A percentile compares a stretch with the other conserved stretches of the same genome.
These are phyloP conservation scores for Aspergillus unguis DNA, from an alignment of 2,329 filamentous ascomycete genomes.

Conservation along the genomic window DNA sequence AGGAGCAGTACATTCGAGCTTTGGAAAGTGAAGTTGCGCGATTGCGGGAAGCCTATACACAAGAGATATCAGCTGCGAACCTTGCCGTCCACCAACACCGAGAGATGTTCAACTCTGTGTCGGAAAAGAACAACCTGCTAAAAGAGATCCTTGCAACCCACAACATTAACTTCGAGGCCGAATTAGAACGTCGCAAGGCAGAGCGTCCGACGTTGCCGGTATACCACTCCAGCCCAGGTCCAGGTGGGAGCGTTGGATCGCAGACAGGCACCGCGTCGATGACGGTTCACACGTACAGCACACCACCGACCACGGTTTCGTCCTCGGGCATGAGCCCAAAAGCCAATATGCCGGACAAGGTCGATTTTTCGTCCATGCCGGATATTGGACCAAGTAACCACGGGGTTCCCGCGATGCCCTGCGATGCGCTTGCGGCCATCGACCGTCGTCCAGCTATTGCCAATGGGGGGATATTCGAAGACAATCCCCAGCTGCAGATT, in stretches of 20 bases:
- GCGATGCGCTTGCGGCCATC: constrained; percentile 25
- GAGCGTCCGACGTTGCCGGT: constrained; percentile 24
- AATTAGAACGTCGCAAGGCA: constrained; percentile 39
- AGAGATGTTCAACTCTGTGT: constrained; percentile 67
- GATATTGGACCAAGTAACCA: constrained; percentile 25
- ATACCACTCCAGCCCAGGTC: constrained; percentile 41
- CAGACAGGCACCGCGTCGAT: constrained; percentile 27
- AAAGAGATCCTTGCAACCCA: constrained; percentile 59
- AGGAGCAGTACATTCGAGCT: constrained; percentile 92
- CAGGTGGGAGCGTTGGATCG: constrained; percentile 37
- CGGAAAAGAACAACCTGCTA: constrained; percentile 76
- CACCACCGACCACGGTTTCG: constrained; percentile 31
- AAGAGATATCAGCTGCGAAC: constrained; percentile 59
- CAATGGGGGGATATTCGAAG: constrained; percentile 41
- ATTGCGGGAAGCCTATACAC: constrained; percentile 72
- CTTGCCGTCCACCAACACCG: constrained; percentile 60
- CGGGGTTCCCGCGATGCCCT: constrained; percentile 20
- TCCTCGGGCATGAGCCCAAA: constrained; percentile 31
- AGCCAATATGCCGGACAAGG: constrained; percentile 24
- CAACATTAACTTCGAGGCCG: constrained; percentile 56
- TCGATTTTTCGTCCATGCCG: constrained; percentile 28
- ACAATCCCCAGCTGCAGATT: constrained; percentile 45
- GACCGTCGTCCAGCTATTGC: constrained; percentile 24
- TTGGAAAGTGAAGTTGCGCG: constrained; percentile 88
- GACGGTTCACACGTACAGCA: constrained; percentile 26